A percentile compares a stretch with the other conserved stretches of the same genome.
Evolutionary conservation across 768 basidiomycete species (phyloP).

Genomic region (Naematelia encephala): DNA sequence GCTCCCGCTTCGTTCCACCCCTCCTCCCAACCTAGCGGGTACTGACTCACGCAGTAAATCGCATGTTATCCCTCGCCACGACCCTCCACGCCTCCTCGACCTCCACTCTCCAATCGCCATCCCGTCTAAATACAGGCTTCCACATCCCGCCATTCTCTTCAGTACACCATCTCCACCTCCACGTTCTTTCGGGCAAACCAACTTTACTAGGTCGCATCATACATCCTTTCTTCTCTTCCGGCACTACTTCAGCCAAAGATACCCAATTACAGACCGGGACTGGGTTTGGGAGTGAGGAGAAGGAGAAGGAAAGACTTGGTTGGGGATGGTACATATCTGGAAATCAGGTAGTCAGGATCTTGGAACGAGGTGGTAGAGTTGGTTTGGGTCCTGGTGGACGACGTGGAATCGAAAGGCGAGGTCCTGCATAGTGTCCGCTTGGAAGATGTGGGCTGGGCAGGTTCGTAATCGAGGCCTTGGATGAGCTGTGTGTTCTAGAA

Average conservation of each 20-base stretch:
- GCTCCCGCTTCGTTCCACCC: neutral
- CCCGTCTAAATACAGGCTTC: constrained; percentile 36
- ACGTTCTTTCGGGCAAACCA: constrained; percentile 37
- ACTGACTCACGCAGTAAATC: constrained; percentile 15
- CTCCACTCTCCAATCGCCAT: neutral
- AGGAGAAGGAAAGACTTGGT: constrained; percentile 19
- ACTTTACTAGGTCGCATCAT: constrained; percentile 36
- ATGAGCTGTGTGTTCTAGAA: too few species aligned
- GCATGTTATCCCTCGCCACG: constrained; percentile 21
- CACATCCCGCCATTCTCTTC: constrained; percentile 50
- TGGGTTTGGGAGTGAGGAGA: neutral
- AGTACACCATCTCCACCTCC: constrained; percentile 46
- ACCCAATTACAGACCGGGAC: neutral
- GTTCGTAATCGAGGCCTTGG: too few species aligned
- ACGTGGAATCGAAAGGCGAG: neutral
- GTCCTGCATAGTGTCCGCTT: neutral
- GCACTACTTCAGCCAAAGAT: neutral
- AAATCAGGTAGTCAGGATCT: constrained; percentile 24
- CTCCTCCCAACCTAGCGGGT: neutral
- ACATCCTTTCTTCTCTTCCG: constrained; percentile 23
- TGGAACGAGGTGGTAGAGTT: constrained; percentile 21
- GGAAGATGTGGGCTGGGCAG: neutral
- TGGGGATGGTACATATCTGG: constrained; percentile 37
- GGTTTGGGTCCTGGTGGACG: constrained; percentile 15
- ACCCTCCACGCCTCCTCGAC: constrained; percentile 10